phyloP scores from a whole-genome alignment of 2,329 filamentous ascomycete genomes.

The Penicillium sp. region DNA sequence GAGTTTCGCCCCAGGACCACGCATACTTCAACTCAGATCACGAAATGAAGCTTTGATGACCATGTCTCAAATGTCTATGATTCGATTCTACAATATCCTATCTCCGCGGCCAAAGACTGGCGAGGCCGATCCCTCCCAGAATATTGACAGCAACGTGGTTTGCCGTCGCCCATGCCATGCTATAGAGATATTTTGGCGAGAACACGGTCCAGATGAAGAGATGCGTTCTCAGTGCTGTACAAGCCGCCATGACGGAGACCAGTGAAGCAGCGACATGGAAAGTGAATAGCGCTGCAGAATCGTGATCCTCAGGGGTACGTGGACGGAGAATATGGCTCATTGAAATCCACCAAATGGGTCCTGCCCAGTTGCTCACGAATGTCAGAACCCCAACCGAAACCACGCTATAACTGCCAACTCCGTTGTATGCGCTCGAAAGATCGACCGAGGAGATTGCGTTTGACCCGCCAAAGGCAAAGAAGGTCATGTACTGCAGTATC shows the following conservation, averaged over 20 bases:
- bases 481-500: constrained; percentile 78
- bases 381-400: constrained; percentile 80
- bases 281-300: constrained; percentile 67
- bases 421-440: constrained; percentile 93
- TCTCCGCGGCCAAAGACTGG: constrained; percentile 11
- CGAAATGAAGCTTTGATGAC: no score
- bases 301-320: constrained; percentile 31
- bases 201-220: constrained; percentile 99
- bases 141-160: constrained; percentile 80
- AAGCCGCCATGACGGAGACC: constrained; percentile 83
- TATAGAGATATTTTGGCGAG: constrained; percentile 93
- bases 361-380: constrained; percentile 90
- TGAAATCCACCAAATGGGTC: constrained; percentile 82
- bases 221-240: constrained; percentile 81
- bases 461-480: constrained; percentile 88
- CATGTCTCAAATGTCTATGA: background rate
- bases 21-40: no score
- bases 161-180: constrained; percentile 81
- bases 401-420: constrained; percentile 79
- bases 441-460: constrained; percentile 97
- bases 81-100: constrained; percentile 2
- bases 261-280: constrained; percentile 69
- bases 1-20: no score
- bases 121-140: constrained; percentile 52
- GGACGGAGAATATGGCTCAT: constrained; percentile 52